These are phyloP conservation scores for Rossbeevera mucosa DNA, from an alignment of 768 basidiomycete genomes.

Conservation along the genomic window DNA sequence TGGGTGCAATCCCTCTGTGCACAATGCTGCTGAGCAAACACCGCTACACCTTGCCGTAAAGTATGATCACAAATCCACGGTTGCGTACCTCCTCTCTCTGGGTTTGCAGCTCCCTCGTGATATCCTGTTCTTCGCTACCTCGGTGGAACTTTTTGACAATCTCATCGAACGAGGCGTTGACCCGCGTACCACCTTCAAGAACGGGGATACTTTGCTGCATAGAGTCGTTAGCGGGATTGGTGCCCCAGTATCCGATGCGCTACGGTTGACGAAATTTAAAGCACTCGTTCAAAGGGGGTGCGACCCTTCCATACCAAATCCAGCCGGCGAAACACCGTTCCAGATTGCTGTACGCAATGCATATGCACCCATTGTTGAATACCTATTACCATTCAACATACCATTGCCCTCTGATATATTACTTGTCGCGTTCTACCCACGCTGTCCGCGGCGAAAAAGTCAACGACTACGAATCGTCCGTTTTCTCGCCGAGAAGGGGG, in stretches of 20 bases:
- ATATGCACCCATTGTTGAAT: not conserved
- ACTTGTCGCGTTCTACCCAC: not conserved
- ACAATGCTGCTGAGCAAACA: not conserved
- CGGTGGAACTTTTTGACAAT: not conserved
- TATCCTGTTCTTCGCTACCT: not conserved
- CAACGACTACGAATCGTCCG: not conserved
- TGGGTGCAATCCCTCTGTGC: not conserved
- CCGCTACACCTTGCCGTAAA: not conserved
- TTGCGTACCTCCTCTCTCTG: not conserved
- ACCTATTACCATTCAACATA: not conserved
- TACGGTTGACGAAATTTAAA: not conserved
- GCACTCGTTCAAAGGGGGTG: not conserved
- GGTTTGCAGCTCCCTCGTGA: not conserved
- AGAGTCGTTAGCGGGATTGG: not conserved
- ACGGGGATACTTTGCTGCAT: not conserved
- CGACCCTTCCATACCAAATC: not conserved
- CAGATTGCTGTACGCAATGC: not conserved
- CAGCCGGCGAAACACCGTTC: not conserved
- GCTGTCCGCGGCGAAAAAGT: not conserved
- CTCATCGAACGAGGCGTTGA: not conserved
- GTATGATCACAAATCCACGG: not conserved
- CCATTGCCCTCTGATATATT: not conserved
- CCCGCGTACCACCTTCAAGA: not conserved
- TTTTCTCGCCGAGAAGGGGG: constrained; percentile 1
- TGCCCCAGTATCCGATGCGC: not conserved